Conservation (phyloP, 768 basidiomycete genomes). For the Russula griseocarnosa region DNA sequence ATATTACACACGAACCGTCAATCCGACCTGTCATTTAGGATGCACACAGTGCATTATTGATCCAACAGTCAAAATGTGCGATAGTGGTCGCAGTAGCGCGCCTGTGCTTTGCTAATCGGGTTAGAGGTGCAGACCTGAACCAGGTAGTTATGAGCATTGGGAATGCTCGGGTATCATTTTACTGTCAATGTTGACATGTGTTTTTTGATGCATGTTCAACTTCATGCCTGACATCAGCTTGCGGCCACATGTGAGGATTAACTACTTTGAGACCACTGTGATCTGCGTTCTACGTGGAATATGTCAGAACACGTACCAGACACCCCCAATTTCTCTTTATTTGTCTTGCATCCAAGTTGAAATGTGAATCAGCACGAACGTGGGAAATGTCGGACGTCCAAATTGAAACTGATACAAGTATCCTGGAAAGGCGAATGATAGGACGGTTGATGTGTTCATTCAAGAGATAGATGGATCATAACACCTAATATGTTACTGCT, state of each 20-base stretch:
- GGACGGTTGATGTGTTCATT: too few species aligned
- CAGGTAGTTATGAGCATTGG: not conserved
- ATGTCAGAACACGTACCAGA: not conserved
- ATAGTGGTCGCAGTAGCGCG: not conserved
- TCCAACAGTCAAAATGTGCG: not conserved
- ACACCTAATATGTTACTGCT: slow-evolving; percentile 1
- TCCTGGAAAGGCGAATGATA: not conserved
- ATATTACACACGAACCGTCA: slow-evolving; percentile 1
- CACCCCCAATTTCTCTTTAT: not conserved
- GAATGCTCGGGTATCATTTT: not conserved
- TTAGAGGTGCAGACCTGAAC: not conserved
- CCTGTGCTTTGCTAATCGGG: not conserved
- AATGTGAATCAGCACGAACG: too few species aligned
- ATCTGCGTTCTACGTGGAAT: not conserved
- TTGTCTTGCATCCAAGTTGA: not conserved
- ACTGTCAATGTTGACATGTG: not conserved
- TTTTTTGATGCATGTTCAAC: not conserved
- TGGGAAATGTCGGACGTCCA: not conserved
- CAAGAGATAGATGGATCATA: not conserved
- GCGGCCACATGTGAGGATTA: not conserved
- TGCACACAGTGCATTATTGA: not conserved
- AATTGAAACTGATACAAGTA: not conserved
- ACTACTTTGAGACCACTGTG: not conserved
- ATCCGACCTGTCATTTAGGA: not conserved
- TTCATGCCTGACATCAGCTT: not conserved